Percentiles rank a stretch among this genome's conserved stretches.
Evolutionary conservation across 768 basidiomycete species (phyloP).

Genomic region (Hygrocybe punicea): DNA sequence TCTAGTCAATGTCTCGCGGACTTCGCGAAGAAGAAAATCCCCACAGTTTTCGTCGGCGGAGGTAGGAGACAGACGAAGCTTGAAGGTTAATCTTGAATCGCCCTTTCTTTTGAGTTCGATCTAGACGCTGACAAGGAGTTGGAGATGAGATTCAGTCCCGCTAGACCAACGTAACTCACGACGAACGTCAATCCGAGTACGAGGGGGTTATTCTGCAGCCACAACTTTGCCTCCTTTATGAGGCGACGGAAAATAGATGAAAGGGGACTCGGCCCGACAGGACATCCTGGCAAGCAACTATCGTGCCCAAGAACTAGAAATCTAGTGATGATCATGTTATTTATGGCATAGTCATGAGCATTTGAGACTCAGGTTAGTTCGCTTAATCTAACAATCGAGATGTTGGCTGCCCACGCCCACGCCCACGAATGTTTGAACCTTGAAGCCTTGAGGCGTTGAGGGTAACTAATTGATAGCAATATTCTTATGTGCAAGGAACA

Average conservation of each 20-base stretch:
- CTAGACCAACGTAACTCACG: not conserved
- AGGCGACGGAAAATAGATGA: not conserved
- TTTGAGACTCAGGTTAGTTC: not conserved
- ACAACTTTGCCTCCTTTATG: not conserved
- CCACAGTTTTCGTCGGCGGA: constrained; percentile 50
- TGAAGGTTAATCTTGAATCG: constrained; percentile 36
- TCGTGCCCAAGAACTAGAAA: too few relatives aligned
- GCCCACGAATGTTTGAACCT: not conserved
- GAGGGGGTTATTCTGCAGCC: not conserved
- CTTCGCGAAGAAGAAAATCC: constrained; percentile 16
- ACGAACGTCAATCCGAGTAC: constrained; percentile 5
- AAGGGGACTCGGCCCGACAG: not conserved
- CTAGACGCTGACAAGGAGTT: constrained; percentile 29
- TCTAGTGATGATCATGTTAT: too few relatives aligned
- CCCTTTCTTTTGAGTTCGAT: constrained; percentile 35
- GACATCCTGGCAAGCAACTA: not conserved
- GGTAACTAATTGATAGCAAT: not conserved
- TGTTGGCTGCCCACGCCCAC: not conserved
- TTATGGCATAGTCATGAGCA: too few relatives aligned
- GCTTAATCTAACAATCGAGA: not conserved
- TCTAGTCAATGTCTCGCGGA: constrained; percentile 24
- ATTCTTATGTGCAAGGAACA: too few relatives aligned
- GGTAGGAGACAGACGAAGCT: constrained; percentile 40
- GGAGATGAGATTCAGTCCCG: not conserved
- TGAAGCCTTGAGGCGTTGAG: not conserved